These are phyloP conservation scores for Phoma sp. DNA, from an alignment of 2,329 filamentous ascomycete species.

Conservation along the genomic window DNA sequence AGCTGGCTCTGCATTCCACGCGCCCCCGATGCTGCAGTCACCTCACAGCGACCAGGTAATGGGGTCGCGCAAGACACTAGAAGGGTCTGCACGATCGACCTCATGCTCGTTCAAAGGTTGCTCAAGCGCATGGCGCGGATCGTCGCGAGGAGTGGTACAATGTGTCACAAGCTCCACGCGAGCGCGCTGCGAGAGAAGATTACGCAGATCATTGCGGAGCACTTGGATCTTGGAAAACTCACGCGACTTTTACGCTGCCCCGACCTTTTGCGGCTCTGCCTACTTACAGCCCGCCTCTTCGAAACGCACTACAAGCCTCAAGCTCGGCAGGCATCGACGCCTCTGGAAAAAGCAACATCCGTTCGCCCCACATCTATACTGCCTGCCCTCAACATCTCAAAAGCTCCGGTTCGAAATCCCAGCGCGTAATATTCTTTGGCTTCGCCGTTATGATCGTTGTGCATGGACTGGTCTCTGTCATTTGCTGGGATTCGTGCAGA, in stretches of 20 bases:
- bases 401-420: not conserved
- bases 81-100: not conserved
- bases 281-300: not conserved
- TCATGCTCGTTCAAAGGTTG: not conserved
- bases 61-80: constrained; percentile 2
- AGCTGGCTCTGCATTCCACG: constrained; percentile 14
- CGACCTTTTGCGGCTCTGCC: not conserved
- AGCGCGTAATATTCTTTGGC: not conserved
- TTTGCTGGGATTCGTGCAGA: not conserved
- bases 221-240: not conserved
- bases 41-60: constrained; percentile 3
- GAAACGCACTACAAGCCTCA: constrained; percentile 1
- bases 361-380: not conserved
- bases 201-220: not conserved
- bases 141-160: not conserved
- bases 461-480: not conserved
- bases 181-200: not conserved
- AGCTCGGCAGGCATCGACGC: constrained; percentile 4
- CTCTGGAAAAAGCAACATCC: constrained; percentile 6
- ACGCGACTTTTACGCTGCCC: not conserved
- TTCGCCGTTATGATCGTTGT: constrained; percentile 7
- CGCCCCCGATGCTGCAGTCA: constrained; percentile 9
- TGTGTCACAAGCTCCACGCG: not conserved
- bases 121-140: not conserved
- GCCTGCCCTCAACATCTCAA: not conserved